These are phyloP conservation scores for Paramecium caudatum DNA, from an alignment of 73 alveolate species.

Conservation along the genomic window DNA sequence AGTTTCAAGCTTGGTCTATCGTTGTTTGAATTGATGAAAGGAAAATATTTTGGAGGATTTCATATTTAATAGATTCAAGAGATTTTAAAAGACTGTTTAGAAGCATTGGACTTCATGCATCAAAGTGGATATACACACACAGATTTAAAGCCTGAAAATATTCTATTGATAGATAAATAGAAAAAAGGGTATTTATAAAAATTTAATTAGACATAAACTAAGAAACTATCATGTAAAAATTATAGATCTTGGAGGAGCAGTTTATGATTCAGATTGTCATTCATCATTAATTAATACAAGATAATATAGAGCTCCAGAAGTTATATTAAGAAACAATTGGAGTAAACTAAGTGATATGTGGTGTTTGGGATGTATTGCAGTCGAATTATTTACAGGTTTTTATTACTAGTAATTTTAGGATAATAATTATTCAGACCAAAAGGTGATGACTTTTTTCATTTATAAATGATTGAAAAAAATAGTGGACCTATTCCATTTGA, in stretches of 20 bases:
- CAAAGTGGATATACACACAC: conserved; percentile 69
- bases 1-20: conserved; percentile 70
- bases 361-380: conserved; percentile 93
- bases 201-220: conserved; percentile 12
- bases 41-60: conserved; percentile 56
- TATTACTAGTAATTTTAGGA: conserved; percentile 62
- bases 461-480: conserved; percentile 94
- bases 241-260: conserved; percentile 96
- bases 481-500: conserved; percentile 94
- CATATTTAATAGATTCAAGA: conserved; percentile 6
- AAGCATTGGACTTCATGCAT: conserved; percentile 73
- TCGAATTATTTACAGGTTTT: conserved; percentile 93
- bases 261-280: conserved; percentile 79
- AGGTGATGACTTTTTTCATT: conserved; percentile 94
- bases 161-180: conserved; percentile 60
- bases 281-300: conserved; percentile 90
- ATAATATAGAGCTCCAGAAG: conserved; percentile 96
- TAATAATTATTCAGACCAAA: conserved; percentile 83
- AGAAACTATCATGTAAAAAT: conserved; percentile 80
- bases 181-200: conserved; percentile 23
- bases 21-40: conserved; percentile 50
- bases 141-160: conserved; percentile 79
- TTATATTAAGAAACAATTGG: conserved; percentile 87
- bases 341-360: conserved; percentile 91
- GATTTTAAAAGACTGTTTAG: conserved; percentile 17